These are phyloP conservation scores for Dianthus caryophyllus DNA, from an alignment of 148 eudicot genomes.

Conservation along the genomic window DNA sequence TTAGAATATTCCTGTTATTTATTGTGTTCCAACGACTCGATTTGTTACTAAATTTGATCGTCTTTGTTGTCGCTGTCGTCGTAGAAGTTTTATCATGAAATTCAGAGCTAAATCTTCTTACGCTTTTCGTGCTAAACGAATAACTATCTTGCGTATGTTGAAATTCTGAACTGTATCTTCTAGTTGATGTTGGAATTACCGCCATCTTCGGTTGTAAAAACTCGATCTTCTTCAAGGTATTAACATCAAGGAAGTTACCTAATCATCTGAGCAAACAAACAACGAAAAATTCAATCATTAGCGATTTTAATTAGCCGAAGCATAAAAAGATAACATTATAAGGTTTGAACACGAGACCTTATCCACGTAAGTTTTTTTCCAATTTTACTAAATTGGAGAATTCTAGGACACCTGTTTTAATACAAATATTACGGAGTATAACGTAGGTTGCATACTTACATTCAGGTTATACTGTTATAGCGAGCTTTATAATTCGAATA, in stretches of 20 bases:
- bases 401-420: no score
- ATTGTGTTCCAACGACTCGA: neutral
- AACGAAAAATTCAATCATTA: no score
- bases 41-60: neutral
- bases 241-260: constrained; percentile 11
- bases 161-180: constrained; percentile 22
- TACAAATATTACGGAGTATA: no score
- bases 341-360: no score
- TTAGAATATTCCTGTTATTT: constrained; percentile 17
- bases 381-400: no score
- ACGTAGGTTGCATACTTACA: no score
- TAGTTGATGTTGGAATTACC: constrained; percentile 26
- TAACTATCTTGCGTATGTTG: constrained; percentile 21
- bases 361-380: no score
- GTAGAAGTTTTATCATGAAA: constrained; percentile 7
- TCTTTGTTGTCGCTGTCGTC: neutral
- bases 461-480: no score
- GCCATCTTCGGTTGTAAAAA: constrained; percentile 37
- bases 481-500: no score
- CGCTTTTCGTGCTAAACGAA: constrained; percentile 9
- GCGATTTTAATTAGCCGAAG: no score
- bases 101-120: neutral
- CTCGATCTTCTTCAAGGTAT: neutral
- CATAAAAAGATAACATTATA: no score
- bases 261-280: no score